These are phyloP conservation scores for Saccharomyces eubayanus DNA, from an alignment of 805 yeast species.

Conservation along the genomic window DNA sequence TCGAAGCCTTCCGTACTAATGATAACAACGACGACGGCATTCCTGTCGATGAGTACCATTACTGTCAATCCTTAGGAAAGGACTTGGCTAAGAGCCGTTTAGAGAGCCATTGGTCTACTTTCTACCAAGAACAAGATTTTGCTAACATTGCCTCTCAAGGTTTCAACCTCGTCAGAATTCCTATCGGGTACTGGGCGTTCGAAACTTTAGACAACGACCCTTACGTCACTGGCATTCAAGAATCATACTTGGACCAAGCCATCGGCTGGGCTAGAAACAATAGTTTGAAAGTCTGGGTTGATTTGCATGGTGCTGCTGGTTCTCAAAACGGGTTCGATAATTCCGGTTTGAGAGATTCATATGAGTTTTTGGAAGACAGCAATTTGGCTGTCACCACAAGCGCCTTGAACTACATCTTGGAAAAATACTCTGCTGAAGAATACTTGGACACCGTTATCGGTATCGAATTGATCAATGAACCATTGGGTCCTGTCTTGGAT, in stretches of 20 bases:
- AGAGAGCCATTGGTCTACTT: slow-evolving; percentile 67
- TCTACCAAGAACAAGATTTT: slow-evolving; percentile 70
- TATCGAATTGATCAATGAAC: slow-evolving; percentile 82
- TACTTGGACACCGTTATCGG: slow-evolving; percentile 72
- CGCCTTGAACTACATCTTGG: slow-evolving; percentile 46
- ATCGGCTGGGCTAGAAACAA: slow-evolving; percentile 61
- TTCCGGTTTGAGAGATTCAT: slow-evolving; percentile 69
- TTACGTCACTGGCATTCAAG: slow-evolving; percentile 71
- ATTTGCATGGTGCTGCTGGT: slow-evolving; percentile 94
- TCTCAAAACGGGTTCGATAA: slow-evolving; percentile 95
- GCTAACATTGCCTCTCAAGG: slow-evolving; percentile 50
- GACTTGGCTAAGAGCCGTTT: slow-evolving; percentile 46
- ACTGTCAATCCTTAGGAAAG: slow-evolving; percentile 50
- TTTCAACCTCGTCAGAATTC: slow-evolving; percentile 78
- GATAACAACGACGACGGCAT: slow-evolving; percentile 31
- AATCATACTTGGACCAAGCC: slow-evolving; percentile 62
- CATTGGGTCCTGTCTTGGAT: slow-evolving; percentile 64
- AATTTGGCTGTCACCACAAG: slow-evolving; percentile 47
- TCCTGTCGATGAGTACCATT: slow-evolving; percentile 82
- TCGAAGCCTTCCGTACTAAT: slow-evolving; percentile 40
- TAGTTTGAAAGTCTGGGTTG: slow-evolving; percentile 75
- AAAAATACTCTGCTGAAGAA: slow-evolving; percentile 53
- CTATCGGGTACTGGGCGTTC: slow-evolving; percentile 95
- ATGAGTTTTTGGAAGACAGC: slow-evolving; percentile 43
- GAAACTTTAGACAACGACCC: slow-evolving; percentile 58